A percentile compares a stretch with the other conserved stretches of the same genome.
These are phyloP conservation scores for Cercospora berteroae DNA, from an alignment of 2,329 filamentous ascomycete genomes.

Conservation along the genomic window DNA sequence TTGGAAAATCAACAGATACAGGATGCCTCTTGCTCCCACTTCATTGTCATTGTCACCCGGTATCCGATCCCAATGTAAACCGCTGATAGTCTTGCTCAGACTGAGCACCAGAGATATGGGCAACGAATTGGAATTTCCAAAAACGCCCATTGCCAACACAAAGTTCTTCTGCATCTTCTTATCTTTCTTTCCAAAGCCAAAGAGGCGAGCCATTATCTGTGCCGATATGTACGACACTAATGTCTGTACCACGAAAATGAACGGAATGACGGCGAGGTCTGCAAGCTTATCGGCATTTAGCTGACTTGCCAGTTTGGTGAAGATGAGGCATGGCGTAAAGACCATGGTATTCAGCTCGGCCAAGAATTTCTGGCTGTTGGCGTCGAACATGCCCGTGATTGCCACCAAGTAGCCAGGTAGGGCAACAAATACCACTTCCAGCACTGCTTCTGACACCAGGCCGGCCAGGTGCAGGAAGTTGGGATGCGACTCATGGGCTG, in stretches of 20 bases:
- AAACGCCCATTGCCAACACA: slow-evolving; percentile 93
- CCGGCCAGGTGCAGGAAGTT: slow-evolving; percentile 68
- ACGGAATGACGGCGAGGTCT: slow-evolving; percentile 90
- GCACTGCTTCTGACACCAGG: slow-evolving; percentile 89
- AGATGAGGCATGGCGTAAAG: slow-evolving; percentile 96
- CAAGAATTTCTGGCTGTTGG: slow-evolving; percentile 92
- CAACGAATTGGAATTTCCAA: slow-evolving; percentile 96
- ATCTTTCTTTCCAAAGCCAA: slow-evolving; percentile 58
- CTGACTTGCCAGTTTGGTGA: slow-evolving; percentile 93
- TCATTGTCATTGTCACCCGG: slow-evolving; percentile 93
- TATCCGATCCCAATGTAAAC: slow-evolving; percentile 89
- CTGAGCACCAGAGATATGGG: slow-evolving; percentile 95
- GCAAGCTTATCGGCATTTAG: slow-evolving; percentile 85
- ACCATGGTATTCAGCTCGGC: slow-evolving; percentile 95
- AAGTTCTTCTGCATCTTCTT: slow-evolving; percentile 83
- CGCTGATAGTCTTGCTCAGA: slow-evolving; percentile 84
- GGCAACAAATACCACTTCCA: slow-evolving; percentile 93
- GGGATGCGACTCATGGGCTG: slow-evolving; percentile 48
- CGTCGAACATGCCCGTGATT: slow-evolving; percentile 86
- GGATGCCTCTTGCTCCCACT: slow-evolving; percentile 86
- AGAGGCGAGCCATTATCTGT: slow-evolving; percentile 66
- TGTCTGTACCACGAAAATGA: slow-evolving; percentile 88
- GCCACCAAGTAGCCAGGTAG: slow-evolving; percentile 92
- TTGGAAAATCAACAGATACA: slow-evolving; percentile 96
- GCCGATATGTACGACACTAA: slow-evolving; percentile 80